Evolutionary conservation across 192 early-diverging fungal genomes (phyloP).

Genomic region (Cladochytrium replicatum): DNA sequence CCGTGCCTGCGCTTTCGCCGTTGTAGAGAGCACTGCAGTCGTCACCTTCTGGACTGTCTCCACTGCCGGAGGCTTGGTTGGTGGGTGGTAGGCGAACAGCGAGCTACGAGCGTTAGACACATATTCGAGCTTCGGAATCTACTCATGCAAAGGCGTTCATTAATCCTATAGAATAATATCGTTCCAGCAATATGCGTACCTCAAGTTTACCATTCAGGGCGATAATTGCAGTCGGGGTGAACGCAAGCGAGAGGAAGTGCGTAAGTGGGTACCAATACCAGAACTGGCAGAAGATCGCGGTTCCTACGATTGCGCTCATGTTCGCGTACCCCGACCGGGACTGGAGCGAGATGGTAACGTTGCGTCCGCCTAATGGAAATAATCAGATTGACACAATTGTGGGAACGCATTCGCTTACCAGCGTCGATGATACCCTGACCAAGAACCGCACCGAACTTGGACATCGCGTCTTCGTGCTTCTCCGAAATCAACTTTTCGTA

Average conservation of each 20-base stretch:
- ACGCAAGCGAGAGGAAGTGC: constrained; percentile 89
- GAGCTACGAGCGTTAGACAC: constrained; percentile 78
- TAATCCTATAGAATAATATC: neutral
- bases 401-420: constrained; percentile 30
- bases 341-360: constrained; percentile 88
- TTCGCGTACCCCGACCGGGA: constrained; percentile 79
- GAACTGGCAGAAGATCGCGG: constrained; percentile 97
- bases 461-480: constrained; percentile 86
- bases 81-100: constrained; percentile 86
- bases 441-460: constrained; percentile 91
- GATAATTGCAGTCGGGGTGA: constrained; percentile 92
- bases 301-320: constrained; percentile 95
- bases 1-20: constrained; percentile 80
- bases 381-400: neutral
- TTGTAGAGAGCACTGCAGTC: constrained; percentile 91
- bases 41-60: constrained; percentile 82
- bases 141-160: neutral
- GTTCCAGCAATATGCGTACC: constrained; percentile 14
- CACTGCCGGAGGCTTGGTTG: constrained; percentile 70
- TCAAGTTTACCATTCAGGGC: constrained; percentile 82
- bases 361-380: constrained; percentile 64
- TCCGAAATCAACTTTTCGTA: constrained; percentile 82
- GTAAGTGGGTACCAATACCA: constrained; percentile 99
- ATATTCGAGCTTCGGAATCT: constrained; percentile 78
- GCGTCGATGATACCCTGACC: constrained; percentile 98